phyloP scores from a whole-genome alignment of 768 basidiomycete genomes.

The Boletus pseudo-olivaceus region DNA sequence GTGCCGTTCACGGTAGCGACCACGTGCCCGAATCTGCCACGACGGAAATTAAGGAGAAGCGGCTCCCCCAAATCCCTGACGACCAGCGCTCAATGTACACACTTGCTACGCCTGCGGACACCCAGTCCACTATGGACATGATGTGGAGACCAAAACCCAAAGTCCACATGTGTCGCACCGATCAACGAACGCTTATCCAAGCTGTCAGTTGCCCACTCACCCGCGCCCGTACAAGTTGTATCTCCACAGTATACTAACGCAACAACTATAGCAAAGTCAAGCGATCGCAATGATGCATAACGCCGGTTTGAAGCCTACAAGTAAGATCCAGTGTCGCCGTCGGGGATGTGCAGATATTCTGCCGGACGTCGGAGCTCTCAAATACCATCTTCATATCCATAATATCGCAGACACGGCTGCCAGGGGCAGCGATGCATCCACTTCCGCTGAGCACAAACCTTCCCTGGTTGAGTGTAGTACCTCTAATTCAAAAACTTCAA shows the following conservation, averaged over 20 bases:
- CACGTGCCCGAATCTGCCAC: not conserved
- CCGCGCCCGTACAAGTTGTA: not conserved
- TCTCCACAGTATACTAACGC: not conserved
- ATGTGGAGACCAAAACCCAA: constrained; percentile 33
- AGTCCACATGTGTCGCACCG: constrained; percentile 35
- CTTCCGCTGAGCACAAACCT: not conserved
- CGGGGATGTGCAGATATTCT: constrained; percentile 45
- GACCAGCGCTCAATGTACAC: constrained; percentile 28
- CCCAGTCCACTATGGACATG: constrained; percentile 25
- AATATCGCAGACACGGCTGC: constrained; percentile 39
- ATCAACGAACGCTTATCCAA: constrained; percentile 34
- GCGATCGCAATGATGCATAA: constrained; percentile 25
- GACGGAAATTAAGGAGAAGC: constrained; percentile 14
- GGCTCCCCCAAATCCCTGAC: constrained; percentile 16
- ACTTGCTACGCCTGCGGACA: constrained; percentile 9
- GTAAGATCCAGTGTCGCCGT: constrained; percentile 41
- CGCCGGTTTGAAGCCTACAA: constrained; percentile 28
- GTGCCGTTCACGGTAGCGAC: constrained; percentile 6
- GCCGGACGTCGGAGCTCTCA: constrained; percentile 41
- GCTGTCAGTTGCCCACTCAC: constrained; percentile 35
- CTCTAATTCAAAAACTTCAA: not conserved
- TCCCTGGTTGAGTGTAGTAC: not conserved
- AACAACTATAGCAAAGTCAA: constrained; percentile 18
- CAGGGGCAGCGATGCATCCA: not conserved
- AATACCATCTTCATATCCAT: constrained; percentile 55